Base-by-base conservation (phyloP, 1,284 basidiomycete genomes). In the Neonothopanus nambi region DNA sequence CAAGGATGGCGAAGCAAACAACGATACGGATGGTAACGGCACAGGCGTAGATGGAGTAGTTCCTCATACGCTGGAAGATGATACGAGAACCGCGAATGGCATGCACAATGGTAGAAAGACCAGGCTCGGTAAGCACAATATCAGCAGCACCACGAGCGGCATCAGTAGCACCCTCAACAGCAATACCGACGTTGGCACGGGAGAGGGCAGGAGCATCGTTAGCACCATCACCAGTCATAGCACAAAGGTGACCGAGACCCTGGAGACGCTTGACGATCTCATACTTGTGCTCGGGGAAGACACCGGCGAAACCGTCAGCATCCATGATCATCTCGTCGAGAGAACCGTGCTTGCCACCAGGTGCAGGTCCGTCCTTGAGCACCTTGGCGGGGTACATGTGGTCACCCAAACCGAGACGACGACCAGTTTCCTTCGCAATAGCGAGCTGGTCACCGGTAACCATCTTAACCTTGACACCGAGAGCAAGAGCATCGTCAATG, bases 381-480 rank as follows among this genome's bases (percentile, higher is more conserved):
- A 95, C 93, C 82, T 95, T 95, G 63, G 93, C 89, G 59, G 91
- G 87, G 82, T 95, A 96, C 93, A 97, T 96, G 82, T 96, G 92
- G 75, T 95, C 93, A 71, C 93, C 93, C 60, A 81, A 67, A 44
- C 95, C 95, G 55, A 98, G 91, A 80, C 95, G 92, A 75, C 95
- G 91, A 64, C 96, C 95, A 60, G 95, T 98, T 76, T 98, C 96
- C 86, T 98, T 98, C 56, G 95, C 95, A 63, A 98, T 98, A 64
- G 96, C 95, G 68, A 98, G 92, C 80, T 98, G 94, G 74, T 98
- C 95, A 85, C 95, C 95, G 45, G 95, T 98, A 61, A 98, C 95
- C 96, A 98, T 98, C 89, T 98, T 98, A 73, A 98, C 95, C 73
- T 90, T 90, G 63, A 98, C 95, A 77, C 96, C 95, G 70, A 98